Percentiles rank a stretch among this genome's conserved stretches.
phyloP scores from a whole-genome alignment of 257 asterid genomes.

The Rubia yunnanensis region DNA sequence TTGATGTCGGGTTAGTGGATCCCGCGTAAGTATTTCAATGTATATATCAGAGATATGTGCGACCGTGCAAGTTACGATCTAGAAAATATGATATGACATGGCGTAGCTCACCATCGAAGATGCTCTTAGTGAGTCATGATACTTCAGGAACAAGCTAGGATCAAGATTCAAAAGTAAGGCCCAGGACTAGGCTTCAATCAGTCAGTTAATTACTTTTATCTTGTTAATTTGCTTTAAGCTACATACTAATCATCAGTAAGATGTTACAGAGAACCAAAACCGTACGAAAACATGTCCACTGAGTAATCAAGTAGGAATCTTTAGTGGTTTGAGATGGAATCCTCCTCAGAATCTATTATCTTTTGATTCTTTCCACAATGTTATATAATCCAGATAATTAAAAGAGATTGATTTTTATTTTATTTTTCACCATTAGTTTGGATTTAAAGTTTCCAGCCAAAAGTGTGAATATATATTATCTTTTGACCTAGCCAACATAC shows the following conservation, averaged over 20 bases:
- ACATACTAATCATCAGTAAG: neutral
- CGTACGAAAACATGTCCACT: neutral
- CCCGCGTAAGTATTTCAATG: too few relatives aligned
- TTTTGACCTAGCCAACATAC: conserved; percentile 1
- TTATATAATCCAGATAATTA: neutral
- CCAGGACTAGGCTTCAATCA: neutral
- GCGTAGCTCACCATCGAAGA: too few relatives aligned
- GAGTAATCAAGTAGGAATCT: conserved; percentile 6
- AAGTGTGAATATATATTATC: neutral
- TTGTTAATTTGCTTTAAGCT: neutral
- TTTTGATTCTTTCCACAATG: neutral
- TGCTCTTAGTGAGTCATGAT: neutral
- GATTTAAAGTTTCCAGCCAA: neutral
- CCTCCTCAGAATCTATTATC: conserved; percentile 11
- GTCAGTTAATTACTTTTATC: neutral
- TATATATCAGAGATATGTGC: too few relatives aligned
- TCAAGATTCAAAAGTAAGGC: neutral
- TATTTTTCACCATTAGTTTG: too few relatives aligned
- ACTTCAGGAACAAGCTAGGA: conserved; percentile 5
- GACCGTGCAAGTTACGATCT: too few relatives aligned
- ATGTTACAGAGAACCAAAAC: neutral
- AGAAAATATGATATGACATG: too few relatives aligned
- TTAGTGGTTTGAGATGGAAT: conserved; percentile 11
- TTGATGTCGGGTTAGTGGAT: too few relatives aligned
- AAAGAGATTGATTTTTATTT: neutral